Conservation (phyloP, 176 grass and related monocot genomes). For the Ensete glaucum region DNA sequence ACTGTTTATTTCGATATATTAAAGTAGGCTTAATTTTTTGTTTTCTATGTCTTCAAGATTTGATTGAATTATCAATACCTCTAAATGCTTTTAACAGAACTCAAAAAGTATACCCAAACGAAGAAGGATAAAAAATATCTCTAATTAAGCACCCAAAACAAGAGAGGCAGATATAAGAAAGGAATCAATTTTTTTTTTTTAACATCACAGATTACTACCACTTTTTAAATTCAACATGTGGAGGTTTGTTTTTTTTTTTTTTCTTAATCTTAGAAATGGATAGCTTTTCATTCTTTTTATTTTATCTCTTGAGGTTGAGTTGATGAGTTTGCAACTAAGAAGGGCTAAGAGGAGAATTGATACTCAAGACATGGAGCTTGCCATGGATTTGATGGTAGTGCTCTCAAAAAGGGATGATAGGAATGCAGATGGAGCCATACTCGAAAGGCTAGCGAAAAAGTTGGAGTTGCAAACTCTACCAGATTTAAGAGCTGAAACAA, state of each 20-base stretch:
- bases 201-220: background rate
- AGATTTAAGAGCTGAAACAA: slow-evolving; percentile 55
- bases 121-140: too few relatives aligned
- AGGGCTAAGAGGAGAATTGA: slow-evolving; percentile 49
- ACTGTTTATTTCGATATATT: too few relatives aligned
- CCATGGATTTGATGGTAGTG: slow-evolving; percentile 73
- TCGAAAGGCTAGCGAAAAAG: slow-evolving; percentile 59
- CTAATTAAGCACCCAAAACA: too few relatives aligned
- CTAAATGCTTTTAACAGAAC: too few relatives aligned
- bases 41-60: too few relatives aligned
- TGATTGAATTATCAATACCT: too few relatives aligned
- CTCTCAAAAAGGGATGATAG: slow-evolving; percentile 37
- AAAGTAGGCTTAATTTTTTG: too few relatives aligned
- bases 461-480: slow-evolving; percentile 48
- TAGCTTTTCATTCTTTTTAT: background rate
- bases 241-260: background rate
- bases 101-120: too few relatives aligned
- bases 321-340: slow-evolving; percentile 55
- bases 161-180: too few relatives aligned
- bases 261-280: background rate
- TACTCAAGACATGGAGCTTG: slow-evolving; percentile 66
- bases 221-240: background rate
- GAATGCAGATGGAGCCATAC: slow-evolving; percentile 50
- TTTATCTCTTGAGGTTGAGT: slow-evolving; percentile 37
- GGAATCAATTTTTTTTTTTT: too few relatives aligned